phyloP scores from a whole-genome alignment of 495 filamentous ascomycete genomes.

The Penicillium simplicissimum region DNA sequence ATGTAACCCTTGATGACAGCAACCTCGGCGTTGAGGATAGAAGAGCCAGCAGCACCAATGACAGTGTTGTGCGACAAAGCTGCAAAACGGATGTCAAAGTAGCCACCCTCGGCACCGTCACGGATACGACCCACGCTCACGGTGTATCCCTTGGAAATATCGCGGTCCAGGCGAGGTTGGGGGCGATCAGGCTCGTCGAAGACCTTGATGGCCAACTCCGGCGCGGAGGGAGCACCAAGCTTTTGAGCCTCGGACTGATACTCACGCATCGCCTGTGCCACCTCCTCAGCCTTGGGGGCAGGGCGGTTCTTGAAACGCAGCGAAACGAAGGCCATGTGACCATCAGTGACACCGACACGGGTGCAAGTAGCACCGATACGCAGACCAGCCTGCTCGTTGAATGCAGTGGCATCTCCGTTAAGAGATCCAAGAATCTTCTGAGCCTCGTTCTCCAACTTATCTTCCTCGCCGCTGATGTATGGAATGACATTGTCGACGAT shows the following conservation, averaged over 20 bases:
- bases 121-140: conserved; percentile 79
- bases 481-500: conserved; percentile 83
- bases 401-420: conserved; percentile 63
- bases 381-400: conserved; percentile 62
- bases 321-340: conserved; percentile 81
- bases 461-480: conserved; percentile 84
- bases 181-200: conserved; percentile 80
- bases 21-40: conserved; percentile 91
- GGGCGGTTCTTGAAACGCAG: conserved; percentile 64
- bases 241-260: conserved; percentile 75
- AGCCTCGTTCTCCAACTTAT: conserved; percentile 83
- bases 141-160: conserved; percentile 73
- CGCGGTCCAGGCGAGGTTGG: conserved; percentile 80
- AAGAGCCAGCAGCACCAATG: conserved; percentile 91
- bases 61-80: conserved; percentile 87
- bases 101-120: conserved; percentile 67
- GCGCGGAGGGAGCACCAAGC: conserved; percentile 76
- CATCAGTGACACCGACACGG: conserved; percentile 80
- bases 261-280: conserved; percentile 65
- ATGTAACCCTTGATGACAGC: conserved; percentile 87
- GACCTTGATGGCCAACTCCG: conserved; percentile 68
- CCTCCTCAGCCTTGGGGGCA: conserved; percentile 61
- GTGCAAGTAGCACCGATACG: conserved; percentile 79
- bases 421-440: conserved; percentile 78
- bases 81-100: conserved; percentile 83